Evolutionary conservation across 176 grass and related monocot genomes (phyloP).

Genomic region (Dendrocalamus sinicus): DNA sequence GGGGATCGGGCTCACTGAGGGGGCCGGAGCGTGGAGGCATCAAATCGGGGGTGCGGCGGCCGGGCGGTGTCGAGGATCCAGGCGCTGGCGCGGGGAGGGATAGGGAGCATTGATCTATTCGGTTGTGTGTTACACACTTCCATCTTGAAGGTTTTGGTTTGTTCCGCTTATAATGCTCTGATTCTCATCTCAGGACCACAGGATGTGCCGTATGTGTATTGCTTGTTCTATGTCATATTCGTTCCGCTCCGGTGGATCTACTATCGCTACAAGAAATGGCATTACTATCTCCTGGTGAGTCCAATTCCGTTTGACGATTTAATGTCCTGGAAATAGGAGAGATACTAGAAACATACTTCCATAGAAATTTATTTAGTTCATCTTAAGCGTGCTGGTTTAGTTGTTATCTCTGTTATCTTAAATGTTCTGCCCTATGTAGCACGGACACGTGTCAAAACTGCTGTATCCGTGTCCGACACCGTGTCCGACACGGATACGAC

Average conservation of each 20-base stretch:
- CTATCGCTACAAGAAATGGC: conserved; percentile 99
- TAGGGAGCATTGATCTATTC: conserved; percentile 10
- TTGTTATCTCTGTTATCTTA: background rate
- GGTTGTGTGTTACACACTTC: background rate
- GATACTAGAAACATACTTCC: background rate
- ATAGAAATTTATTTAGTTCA: background rate
- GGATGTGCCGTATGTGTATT: conserved; percentile 92
- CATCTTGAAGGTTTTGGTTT: background rate
- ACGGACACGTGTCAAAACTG: too few species aligned
- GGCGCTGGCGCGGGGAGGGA: too few species aligned
- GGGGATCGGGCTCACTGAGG: too few species aligned
- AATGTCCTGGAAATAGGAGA: background rate
- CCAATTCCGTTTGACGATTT: background rate
- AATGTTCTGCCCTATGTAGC: background rate
- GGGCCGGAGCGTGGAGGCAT: too few species aligned
- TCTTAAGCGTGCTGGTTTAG: background rate
- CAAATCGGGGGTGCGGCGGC: too few species aligned
- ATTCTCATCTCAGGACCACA: conserved; percentile 71
- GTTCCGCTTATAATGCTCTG: conserved; percentile 19
- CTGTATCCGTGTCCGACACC: too few species aligned
- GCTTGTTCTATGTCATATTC: conserved; percentile 89
- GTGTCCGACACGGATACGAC: too few species aligned
- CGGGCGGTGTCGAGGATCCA: too few species aligned
- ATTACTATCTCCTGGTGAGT: conserved; percentile 94
- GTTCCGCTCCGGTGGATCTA: conserved; percentile 98